Evolutionary conservation across 768 basidiomycete species (phyloP).

Genomic region (Polyporus arcularius): DNA sequence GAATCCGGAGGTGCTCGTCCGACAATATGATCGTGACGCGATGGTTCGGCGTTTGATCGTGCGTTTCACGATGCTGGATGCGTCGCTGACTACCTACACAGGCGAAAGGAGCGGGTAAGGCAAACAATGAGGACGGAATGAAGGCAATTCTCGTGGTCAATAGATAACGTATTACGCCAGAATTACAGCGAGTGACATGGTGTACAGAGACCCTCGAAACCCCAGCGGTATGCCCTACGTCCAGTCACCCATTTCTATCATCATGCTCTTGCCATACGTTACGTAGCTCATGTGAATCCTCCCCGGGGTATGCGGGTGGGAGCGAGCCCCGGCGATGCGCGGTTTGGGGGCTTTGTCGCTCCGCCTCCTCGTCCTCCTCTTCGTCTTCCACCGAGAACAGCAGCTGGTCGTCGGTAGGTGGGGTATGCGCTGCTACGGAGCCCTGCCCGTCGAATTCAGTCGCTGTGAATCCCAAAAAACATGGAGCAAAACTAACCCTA

Average conservation of each 20-base stretch:
- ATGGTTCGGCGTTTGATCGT: too few relatives aligned
- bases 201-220: background rate
- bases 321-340: background rate
- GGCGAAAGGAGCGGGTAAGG: too few relatives aligned
- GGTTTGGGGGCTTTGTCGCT: background rate
- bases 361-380: background rate
- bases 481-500: background rate
- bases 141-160: background rate
- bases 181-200: background rate
- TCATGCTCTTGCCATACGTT: conserved; percentile 5
- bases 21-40: too few relatives aligned
- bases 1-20: too few relatives aligned
- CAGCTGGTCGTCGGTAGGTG: background rate
- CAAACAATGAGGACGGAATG: background rate
- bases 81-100: too few relatives aligned
- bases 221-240: background rate
- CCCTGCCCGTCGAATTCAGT: background rate
- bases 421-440: background rate
- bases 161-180: background rate
- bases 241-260: background rate
- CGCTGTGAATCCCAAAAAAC: background rate
- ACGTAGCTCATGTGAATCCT: conserved; percentile 1
- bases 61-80: too few relatives aligned
- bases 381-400: conserved; percentile 17
- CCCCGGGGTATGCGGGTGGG: conserved; percentile 11